Evolutionary conservation across 805 yeast genomes (phyloP).

Genomic region (Metschnikowia cerradonensis): DNA sequence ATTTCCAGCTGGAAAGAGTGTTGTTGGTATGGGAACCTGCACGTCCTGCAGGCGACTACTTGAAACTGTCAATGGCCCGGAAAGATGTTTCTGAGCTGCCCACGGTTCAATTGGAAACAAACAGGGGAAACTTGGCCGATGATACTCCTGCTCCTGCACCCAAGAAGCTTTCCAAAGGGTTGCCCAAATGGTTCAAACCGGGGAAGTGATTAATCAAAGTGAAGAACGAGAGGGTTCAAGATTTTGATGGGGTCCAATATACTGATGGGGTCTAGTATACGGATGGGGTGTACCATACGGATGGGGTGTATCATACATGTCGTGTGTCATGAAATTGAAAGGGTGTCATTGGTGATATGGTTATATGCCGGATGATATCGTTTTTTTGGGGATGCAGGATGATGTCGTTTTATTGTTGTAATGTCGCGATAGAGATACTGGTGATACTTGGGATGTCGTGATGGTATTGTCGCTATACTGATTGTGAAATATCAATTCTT

Average conservation of each 20-base stretch:
- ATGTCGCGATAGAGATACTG: no score
- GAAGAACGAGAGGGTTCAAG: not conserved
- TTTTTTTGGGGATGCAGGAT: no score
- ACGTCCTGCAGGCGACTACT: slow-evolving; percentile 24
- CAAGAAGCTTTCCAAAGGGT: slow-evolving; percentile 5
- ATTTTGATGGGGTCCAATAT: not conserved
- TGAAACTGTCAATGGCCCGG: slow-evolving; percentile 19
- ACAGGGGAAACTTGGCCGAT: slow-evolving; percentile 30
- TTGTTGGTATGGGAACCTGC: slow-evolving; percentile 35
- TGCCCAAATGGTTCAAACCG: slow-evolving; percentile 18
- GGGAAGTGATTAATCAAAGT: not conserved
- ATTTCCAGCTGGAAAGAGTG: slow-evolving; percentile 29
- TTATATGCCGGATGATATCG: no score
- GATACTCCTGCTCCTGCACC: not conserved
- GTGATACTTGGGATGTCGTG: no score
- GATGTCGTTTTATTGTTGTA: no score
- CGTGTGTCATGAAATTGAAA: no score
- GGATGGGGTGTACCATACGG: no score
- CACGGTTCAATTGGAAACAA: slow-evolving; percentile 30
- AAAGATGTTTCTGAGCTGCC: slow-evolving; percentile 32
- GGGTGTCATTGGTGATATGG: no score
- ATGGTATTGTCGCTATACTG: no score
- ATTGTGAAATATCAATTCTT: no score
- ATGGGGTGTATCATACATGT: no score
- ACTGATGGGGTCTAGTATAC: no score